Evolutionary conservation across 2,329 filamentous ascomycete genomes (phyloP).

Genomic region (Phyllosticta capitalensis): DNA sequence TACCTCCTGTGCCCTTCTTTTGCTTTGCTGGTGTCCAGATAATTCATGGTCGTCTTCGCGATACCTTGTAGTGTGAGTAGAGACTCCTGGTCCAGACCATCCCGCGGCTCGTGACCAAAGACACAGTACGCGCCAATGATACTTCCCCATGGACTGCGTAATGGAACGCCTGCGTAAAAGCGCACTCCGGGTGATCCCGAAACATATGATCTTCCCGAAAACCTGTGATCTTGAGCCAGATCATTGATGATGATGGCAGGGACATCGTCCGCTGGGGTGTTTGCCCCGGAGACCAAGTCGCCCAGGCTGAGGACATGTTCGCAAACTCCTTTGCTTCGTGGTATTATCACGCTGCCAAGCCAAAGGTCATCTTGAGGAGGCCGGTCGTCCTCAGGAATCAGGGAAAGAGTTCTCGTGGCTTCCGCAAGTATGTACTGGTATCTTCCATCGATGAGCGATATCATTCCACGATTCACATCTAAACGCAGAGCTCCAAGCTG

Average conservation of each 20-base stretch:
- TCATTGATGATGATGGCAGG: conserved; percentile 6
- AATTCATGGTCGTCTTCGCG: conserved; percentile 18
- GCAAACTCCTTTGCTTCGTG: conserved; percentile 25
- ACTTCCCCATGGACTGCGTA: conserved; percentile 18
- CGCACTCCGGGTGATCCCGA: conserved; percentile 13
- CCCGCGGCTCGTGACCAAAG: conserved; percentile 17
- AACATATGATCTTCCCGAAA: conserved; percentile 1
- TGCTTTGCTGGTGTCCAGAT: conserved; percentile 15
- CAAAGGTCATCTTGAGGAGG: conserved; percentile 21
- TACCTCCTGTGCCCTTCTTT: conserved; percentile 17
- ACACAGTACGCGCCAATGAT: conserved; percentile 20
- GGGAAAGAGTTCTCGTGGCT: conserved; percentile 22
- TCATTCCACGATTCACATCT: conserved; percentile 25
- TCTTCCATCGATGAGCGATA: conserved; percentile 30
- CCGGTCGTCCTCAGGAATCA: conserved; percentile 20
- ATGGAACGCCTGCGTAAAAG: conserved; percentile 23
- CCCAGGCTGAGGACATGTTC: conserved; percentile 10
- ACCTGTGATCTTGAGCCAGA: neutral
- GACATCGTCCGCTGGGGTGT: neutral
- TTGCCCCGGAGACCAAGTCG: neutral
- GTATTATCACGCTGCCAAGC: conserved; percentile 25
- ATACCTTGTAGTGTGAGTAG: conserved; percentile 24
- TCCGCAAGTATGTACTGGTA: conserved; percentile 29
- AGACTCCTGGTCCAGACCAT: conserved; percentile 15
- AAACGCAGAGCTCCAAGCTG: conserved; percentile 30